These are phyloP conservation scores for Lactarius hengduanensis DNA, from an alignment of 768 basidiomycete genomes.

Conservation along the genomic window DNA sequence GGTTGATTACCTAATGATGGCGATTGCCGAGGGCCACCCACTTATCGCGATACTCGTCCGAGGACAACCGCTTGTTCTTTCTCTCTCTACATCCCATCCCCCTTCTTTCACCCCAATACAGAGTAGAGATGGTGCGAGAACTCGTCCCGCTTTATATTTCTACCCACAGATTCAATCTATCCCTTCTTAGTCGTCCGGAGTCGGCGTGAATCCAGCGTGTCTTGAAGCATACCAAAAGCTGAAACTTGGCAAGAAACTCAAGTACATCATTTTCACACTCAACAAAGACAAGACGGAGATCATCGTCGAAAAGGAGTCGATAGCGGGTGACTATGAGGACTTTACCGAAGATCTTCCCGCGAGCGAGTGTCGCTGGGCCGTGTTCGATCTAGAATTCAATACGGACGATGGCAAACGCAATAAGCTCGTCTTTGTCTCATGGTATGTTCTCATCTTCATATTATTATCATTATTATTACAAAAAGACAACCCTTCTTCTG, in stretches of 20 bases:
- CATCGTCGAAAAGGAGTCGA: slow-evolving; percentile 66
- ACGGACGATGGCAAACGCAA: slow-evolving; percentile 74
- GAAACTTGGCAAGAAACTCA: slow-evolving; percentile 73
- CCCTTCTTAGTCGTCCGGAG: slow-evolving; percentile 58
- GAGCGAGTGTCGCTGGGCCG: slow-evolving; percentile 78
- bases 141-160: not conserved
- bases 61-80: not conserved
- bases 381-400: slow-evolving; percentile 88
- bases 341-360: slow-evolving; percentile 77
- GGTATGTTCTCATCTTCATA: slow-evolving; percentile 47
- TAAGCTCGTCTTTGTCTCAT: slow-evolving; percentile 82
- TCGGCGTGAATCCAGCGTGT: slow-evolving; percentile 58
- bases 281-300: slow-evolving; percentile 66
- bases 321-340: slow-evolving; percentile 55
- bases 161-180: slow-evolving; percentile 4
- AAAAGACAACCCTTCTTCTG: not conserved
- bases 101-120: slow-evolving; percentile 6
- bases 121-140: slow-evolving; percentile 26
- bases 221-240: slow-evolving; percentile 60
- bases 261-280: slow-evolving; percentile 82
- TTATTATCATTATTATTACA: not conserved
- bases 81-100: not conserved
- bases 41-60: slow-evolving; percentile 17
- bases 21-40: slow-evolving; percentile 21
- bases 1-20: slow-evolving; percentile 22